A percentile compares a stretch with the other conserved stretches of the same genome.
Conservation (phyloP, 169 alveolate species). For the Cryptosporidium ubiquitum region DNA sequence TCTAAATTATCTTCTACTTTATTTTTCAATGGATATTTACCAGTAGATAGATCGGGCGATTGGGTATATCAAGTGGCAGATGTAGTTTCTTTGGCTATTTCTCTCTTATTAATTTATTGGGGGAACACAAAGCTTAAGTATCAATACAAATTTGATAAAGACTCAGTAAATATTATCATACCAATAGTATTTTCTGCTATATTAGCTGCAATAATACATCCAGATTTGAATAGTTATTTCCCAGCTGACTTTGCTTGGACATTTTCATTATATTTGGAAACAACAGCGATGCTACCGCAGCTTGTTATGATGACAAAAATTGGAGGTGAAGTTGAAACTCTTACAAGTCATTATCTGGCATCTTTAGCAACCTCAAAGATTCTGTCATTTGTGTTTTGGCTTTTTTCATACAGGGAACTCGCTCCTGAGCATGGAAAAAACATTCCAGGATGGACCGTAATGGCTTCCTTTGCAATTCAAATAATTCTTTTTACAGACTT, state of each 20-base stretch:
- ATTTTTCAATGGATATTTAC: constrained; percentile 80
- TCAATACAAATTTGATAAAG: constrained; percentile 76
- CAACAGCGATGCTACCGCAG: constrained; percentile 82
- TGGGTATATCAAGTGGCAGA: constrained; percentile 81
- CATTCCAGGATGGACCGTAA: constrained; percentile 80
- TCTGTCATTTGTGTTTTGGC: constrained; percentile 81
- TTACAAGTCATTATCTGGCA: constrained; percentile 82
- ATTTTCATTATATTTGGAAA: constrained; percentile 81
- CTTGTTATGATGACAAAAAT: constrained; percentile 79
- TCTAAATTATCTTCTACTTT: constrained; percentile 79
- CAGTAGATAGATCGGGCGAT: constrained; percentile 83
- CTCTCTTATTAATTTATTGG: constrained; percentile 75
- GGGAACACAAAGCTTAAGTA: constrained; percentile 52
- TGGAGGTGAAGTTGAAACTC: constrained; percentile 82
- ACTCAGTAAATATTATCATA: constrained; percentile 70
- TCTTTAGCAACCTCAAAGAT: constrained; percentile 77
- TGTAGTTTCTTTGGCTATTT: constrained; percentile 61
- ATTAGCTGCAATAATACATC: constrained; percentile 77
- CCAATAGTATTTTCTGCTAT: constrained; percentile 77
- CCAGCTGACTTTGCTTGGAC: constrained; percentile 83
- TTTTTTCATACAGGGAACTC: constrained; percentile 80
- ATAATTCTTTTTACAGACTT: constrained; percentile 79
- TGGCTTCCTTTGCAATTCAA: constrained; percentile 76
- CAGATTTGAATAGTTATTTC: constrained; percentile 77
- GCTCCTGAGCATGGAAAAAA: constrained; percentile 69